Evolutionary conservation across 2,329 filamentous ascomycete species (phyloP).

Genomic region (Didymella glomerata): DNA sequence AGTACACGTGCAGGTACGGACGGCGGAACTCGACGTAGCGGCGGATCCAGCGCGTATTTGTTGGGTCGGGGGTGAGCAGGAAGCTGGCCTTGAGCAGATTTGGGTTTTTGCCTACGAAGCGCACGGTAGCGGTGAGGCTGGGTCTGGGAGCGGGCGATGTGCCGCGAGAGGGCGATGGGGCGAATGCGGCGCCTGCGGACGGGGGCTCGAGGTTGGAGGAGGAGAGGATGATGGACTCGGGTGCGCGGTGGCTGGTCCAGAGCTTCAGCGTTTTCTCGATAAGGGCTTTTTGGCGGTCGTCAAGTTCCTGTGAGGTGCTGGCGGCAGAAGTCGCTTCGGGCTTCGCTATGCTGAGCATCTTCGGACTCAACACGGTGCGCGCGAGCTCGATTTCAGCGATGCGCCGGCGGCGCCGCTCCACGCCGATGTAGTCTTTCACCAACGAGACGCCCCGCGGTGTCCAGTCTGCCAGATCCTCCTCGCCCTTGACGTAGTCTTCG

Average conservation of each 20-base stretch:
- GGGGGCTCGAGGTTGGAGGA: constrained; percentile 71
- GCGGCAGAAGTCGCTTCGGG: constrained; percentile 25
- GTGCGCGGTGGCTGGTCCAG: constrained; percentile 63
- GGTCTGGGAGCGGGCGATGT: constrained; percentile 56
- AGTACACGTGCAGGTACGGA: constrained; percentile 92
- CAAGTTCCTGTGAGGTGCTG: constrained; percentile 23
- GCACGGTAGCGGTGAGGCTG: constrained; percentile 77
- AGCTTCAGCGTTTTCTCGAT: constrained; percentile 67
- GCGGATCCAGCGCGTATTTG: constrained; percentile 85
- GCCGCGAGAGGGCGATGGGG: constrained; percentile 50
- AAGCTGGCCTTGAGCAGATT: constrained; percentile 82
- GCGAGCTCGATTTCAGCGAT: constrained; percentile 82
- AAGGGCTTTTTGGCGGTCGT: constrained; percentile 53
- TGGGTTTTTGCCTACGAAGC: constrained; percentile 78
- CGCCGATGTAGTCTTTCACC: constrained; percentile 83
- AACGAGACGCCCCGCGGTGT: constrained; percentile 87
- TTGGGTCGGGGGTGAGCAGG: constrained; percentile 82
- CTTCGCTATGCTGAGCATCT: constrained; percentile 43
- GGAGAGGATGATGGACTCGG: constrained; percentile 57
- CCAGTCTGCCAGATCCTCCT: constrained; percentile 87
- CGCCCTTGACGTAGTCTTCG: constrained; percentile 94
- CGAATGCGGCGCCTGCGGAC: constrained; percentile 63
- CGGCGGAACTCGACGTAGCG: constrained; percentile 91
- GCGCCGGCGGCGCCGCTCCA: constrained; percentile 76
- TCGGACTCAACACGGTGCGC: constrained; percentile 70